phyloP scores from a whole-genome alignment of 495 filamentous ascomycete species.

The Lepraria neglecta region DNA sequence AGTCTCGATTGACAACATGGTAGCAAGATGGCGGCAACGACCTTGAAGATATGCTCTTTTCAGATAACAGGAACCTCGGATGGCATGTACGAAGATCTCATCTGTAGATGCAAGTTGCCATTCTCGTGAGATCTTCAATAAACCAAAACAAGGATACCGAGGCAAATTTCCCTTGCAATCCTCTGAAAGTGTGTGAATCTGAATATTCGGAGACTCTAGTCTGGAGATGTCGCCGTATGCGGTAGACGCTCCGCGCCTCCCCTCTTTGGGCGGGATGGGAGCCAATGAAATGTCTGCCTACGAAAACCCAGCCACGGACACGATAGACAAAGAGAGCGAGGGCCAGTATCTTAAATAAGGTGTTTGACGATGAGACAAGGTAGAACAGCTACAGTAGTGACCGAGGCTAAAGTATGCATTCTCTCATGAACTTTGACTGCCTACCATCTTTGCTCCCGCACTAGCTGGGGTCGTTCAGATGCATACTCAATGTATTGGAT shows the following conservation, averaged over 20 bases:
- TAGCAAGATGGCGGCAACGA: not conserved
- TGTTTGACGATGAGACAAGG: not conserved
- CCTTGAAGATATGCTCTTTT: conserved; percentile 7
- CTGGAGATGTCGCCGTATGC: conserved; percentile 6
- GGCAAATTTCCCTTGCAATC: conserved; percentile 1
- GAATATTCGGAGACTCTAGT: not conserved
- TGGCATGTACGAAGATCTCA: not conserved
- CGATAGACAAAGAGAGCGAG: not conserved
- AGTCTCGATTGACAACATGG: not conserved
- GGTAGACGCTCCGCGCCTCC: conserved; percentile 11
- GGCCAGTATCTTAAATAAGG: not conserved
- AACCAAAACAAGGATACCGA: not conserved
- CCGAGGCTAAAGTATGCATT: not conserved
- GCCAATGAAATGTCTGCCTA: conserved; percentile 3
- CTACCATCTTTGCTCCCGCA: not conserved
- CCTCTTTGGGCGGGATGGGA: not conserved
- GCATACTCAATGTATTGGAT: not conserved
- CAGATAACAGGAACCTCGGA: not conserved
- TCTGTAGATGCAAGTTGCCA: conserved; percentile 7
- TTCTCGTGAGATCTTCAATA: conserved; percentile 1
- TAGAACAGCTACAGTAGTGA: not conserved
- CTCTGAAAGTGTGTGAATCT: not conserved
- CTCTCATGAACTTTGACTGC: conserved; percentile 1
- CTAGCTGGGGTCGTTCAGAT: not conserved
- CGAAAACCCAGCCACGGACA: not conserved